Base-by-base conservation (phyloP, 495 filamentous ascomycete species). In the Parmelia sp. region DNA sequence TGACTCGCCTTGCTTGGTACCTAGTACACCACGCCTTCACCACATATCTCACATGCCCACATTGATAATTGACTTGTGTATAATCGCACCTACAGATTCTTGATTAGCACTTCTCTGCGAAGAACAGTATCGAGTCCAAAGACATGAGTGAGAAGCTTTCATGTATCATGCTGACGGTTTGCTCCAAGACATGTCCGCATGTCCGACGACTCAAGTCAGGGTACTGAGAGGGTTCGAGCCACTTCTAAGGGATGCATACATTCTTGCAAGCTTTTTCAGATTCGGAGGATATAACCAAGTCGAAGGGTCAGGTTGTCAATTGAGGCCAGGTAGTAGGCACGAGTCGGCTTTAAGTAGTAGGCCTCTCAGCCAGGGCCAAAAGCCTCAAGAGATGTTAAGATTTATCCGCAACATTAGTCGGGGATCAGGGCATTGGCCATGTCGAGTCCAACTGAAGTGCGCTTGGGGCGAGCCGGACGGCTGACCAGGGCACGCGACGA, bases 21-120 rank as follows among this genome's bases (percentile, higher is more conserved):
- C 74, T 74, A 23, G 72, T 72, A 66, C 82, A 84, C 82, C 82
- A 84, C 31, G 79, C 79, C 61, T 76, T 71, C 23, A 84, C 82
- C 14, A 76, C 71, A 58, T 79, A 78, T 23, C 79, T 77, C 27
- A 73, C 71, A 72, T 84, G 82, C 1, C 75, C 76, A 67, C 82
- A 84, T 21, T 67, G 66, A 56, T 77, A 84, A n/a, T 73, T 71
- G 19, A 84, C 79, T 67, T 77, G 70, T 27, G 75, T 83, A 63
- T 80, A 83, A 67, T 84, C 80, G 69, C 82, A 84, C 82, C 84
- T 84, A 62, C 19, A 33, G n/a, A 33, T n/a, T 37, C 4, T 25
- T 1, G 10, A 33, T 55, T 5, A 55, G 51, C 51, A 21, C 17
- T 33, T n/a, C 15, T 55, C 51, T 19, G 21, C 29, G 17, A 55